Conservation (phyloP, 768 basidiomycete genomes). For the Xerocomus potaroensis region DNA sequence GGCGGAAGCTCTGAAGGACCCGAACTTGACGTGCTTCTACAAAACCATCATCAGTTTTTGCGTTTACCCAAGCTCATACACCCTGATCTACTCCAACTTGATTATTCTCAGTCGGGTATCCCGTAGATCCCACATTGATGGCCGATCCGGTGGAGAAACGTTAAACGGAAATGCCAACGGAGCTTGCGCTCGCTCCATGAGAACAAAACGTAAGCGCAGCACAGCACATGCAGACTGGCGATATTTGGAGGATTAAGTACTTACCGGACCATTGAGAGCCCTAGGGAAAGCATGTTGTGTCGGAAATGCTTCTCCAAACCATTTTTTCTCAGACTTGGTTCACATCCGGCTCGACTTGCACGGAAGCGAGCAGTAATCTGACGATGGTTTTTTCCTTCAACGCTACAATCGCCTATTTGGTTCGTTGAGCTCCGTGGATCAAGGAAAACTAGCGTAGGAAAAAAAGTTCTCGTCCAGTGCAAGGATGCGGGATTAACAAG, state of each 20-base stretch:
- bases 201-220: constrained; percentile 54
- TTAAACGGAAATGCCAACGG: not conserved
- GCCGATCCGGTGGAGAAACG: constrained; percentile 54
- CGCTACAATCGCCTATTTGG: too few relatives aligned
- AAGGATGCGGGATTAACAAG: not conserved
- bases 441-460: too few relatives aligned
- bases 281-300: too few relatives aligned
- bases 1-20: too few relatives aligned
- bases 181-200: not conserved
- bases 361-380: too few relatives aligned
- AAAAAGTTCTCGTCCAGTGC: too few relatives aligned
- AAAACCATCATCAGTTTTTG: constrained; percentile 7
- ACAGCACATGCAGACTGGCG: constrained; percentile 58
- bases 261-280: constrained; percentile 18
- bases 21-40: too few relatives aligned
- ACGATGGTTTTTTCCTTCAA: too few relatives aligned
- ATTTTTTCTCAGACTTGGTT: constrained; percentile 63
- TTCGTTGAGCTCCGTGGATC: too few relatives aligned
- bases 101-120: constrained; percentile 47
- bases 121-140: constrained; percentile 57
- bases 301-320: too few relatives aligned
- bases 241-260: not conserved
- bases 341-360: constrained; percentile 58
- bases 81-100: not conserved
- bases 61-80: constrained; percentile 55